phyloP scores from a whole-genome alignment of 2,329 filamentous ascomycete species.

The Colletotrichum tofieldiae region DNA sequence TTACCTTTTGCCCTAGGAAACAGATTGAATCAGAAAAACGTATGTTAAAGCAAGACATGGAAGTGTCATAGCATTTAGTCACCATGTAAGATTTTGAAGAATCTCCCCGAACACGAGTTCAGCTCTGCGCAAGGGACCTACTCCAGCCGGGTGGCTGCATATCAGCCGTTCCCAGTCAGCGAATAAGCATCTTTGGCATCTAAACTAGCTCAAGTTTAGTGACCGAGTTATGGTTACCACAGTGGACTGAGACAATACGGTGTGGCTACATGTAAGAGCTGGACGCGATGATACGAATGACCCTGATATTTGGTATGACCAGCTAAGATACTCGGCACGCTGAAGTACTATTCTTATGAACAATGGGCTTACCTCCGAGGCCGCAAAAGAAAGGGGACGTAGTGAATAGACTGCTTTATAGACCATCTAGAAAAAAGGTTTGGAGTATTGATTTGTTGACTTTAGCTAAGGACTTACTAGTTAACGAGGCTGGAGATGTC shows the following conservation, averaged over 20 bases:
- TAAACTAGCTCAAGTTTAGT: background rate
- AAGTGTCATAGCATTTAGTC: background rate
- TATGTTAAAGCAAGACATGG: background rate
- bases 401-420: too few species aligned
- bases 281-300: background rate
- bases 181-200: background rate
- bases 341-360: background rate
- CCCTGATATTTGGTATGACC: background rate
- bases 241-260: background rate
- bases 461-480: background rate
- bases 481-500: background rate
- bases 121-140: conserved; percentile 19
- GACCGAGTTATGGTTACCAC: background rate
- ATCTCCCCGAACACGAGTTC: conserved; percentile 29
- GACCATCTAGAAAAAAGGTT: too few species aligned
- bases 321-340: background rate
- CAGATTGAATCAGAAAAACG: too few species aligned
- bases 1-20: too few species aligned
- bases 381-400: too few species aligned
- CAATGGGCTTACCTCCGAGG: background rate
- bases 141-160: conserved; percentile 21
- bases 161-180: conserved; percentile 3
- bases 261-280: background rate
- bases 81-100: conserved; percentile 44
- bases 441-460: too few species aligned